A percentile compares a stretch with the other conserved stretches of the same genome.
Evolutionary conservation across 2,329 filamentous ascomycete species (phyloP).

Genomic region (Colletotrichum liriopes): DNA sequence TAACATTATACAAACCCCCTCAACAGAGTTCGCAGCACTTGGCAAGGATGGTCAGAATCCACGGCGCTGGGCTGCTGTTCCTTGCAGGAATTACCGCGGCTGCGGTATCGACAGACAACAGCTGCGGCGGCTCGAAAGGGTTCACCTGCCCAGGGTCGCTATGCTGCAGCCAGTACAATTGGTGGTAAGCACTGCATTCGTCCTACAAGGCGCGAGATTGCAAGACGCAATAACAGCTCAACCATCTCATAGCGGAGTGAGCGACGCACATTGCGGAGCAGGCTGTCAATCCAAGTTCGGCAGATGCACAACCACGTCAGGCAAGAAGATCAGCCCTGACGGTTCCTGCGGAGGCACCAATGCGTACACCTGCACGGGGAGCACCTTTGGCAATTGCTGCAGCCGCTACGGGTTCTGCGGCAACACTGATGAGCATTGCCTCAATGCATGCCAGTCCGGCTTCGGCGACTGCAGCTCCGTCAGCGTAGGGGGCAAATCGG

Average conservation of each 20-base stretch:
- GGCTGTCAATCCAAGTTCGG: constrained; percentile 33
- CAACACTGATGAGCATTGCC: constrained; percentile 39
- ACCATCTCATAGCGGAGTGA: constrained; percentile 3
- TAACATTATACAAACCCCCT: not conserved
- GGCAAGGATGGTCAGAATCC: not conserved
- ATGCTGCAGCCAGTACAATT: constrained; percentile 34
- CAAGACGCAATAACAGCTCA: not conserved
- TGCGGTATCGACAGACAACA: constrained; percentile 51
- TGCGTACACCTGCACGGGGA: constrained; percentile 57
- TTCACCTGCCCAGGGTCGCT: constrained; percentile 53
- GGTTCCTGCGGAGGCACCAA: constrained; percentile 57
- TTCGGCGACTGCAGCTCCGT: constrained; percentile 44
- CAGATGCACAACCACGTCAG: constrained; percentile 12
- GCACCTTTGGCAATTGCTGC: constrained; percentile 41
- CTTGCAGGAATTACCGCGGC: constrained; percentile 1
- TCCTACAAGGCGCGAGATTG: too few relatives aligned
- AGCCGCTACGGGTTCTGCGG: constrained; percentile 45
- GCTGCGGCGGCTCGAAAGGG: constrained; percentile 56
- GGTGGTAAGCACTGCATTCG: constrained; percentile 22
- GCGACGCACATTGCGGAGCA: constrained; percentile 26
- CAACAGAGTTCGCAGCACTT: not conserved
- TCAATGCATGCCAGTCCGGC: constrained; percentile 36
- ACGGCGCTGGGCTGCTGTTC: not conserved
- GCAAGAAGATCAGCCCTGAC: constrained; percentile 46
- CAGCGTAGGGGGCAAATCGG: constrained; percentile 21